Base-by-base conservation (phyloP, 331 rosid genomes). In the Erythrophleum ivorense region DNA sequence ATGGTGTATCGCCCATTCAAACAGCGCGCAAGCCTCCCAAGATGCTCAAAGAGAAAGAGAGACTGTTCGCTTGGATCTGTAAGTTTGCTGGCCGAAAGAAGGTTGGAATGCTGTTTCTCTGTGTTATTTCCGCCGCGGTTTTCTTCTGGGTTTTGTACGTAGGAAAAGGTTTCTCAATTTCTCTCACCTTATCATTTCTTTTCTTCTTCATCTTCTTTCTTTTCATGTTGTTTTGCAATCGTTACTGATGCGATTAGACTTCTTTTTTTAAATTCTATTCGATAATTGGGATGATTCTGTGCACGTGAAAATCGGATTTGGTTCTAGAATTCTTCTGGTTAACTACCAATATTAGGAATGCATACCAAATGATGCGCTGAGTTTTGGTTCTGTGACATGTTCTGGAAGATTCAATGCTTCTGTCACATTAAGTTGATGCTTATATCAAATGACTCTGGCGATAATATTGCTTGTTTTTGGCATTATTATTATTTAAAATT, bases 101-200 rank as follows among this genome's bases (percentile, higher is more conserved):
- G 90, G 97, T 94, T 29, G 97, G 98, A 88, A 94, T 92, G 98
- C 68, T 94, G 81, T 91, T 94, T 62, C 94, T 94, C n/a, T 94
- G 88, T 80, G 53, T 86, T 83, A 88, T 91, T 78, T 94, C 98
- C 31, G 96, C 96, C 11, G 93, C 78, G 45, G 94, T 91, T 86
- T 94, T 92, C 90, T 70, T 87, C 78, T 92, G 92, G 94, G 98
- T 94, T 84, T 80, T 94, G 80, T 92, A 85, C 79, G 88, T 94
- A 3, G 97, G 93, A 78, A 94, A 94, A 92, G 98, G 98, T 94
- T 84, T 63, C 75, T 67, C 48, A 52, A 3, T 75, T 72, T 76
- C 71, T 52, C 71, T 6, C 24, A 54, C 78, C 9, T 14, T 50
- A 50, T 49, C n/a, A 4, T 48, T 13, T 31, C 15, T 21, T 8